Evolutionary conservation across 2,329 filamentous ascomycete genomes (phyloP), one percentile per base, ranked within the genome.

Genomic region (Alternaria viburni): DNA sequence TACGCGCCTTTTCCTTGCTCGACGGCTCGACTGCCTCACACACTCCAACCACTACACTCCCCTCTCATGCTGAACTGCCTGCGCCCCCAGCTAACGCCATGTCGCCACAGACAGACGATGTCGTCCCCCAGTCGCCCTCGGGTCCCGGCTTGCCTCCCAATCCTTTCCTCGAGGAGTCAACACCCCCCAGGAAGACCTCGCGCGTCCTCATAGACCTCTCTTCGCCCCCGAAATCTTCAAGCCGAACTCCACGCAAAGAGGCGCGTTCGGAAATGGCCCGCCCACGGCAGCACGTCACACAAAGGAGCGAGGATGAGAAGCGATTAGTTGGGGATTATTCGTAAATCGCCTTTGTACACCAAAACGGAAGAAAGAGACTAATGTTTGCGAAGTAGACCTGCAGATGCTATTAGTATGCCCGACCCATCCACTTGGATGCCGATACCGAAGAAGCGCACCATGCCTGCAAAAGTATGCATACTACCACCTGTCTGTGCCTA

Each of bases 101-200:
- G 69, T 49, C 52, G 46, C 25, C 28, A n/a, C 64, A 76, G 73
- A 46, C 64, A 58, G 66, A 69, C 65, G 52, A 76, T 72, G 71
- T 63, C 51, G 45, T 50, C 25, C 32, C 47, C 44, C 44, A 36
- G 32, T 55, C 61, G 26, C 51, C 49, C 13, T 52, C 49, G 19
- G 54, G 30, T 47, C 49, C 45, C 47, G 56, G 49, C 45, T 47
- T 64, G 32, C 61, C 62, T 56, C 47, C 62, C 43, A 17, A 46
- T 32, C 59, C 65, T 36, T 64, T 32, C 50, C 43, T 55, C 21
- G 52, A 43, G 43, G 55, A 51, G 26, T 44, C 57, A 41, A 28
- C 65, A 44, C 30, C 62, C 56, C 13, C 60, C 26, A 28, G 59
- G 28, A 41, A 46, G 26, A 32, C 50, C 8, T 43, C 54, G 26